These are phyloP conservation scores for Oehlia diaphana DNA, from an alignment of 192 early-diverging fungal species.

Conservation along the genomic window DNA sequence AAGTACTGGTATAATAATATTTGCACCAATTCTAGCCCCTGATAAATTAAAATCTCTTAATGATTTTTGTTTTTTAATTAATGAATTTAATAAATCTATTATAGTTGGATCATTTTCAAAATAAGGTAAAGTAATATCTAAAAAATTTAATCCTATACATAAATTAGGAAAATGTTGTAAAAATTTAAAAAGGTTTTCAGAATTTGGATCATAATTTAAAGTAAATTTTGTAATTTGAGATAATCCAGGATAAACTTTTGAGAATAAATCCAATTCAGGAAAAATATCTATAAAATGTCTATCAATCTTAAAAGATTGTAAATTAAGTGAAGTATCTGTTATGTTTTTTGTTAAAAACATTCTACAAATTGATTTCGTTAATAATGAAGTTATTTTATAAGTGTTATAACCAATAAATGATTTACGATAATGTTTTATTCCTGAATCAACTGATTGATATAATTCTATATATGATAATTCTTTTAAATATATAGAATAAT, in stretches of 20 bases:
- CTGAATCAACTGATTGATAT: neutral
- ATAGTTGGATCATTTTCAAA: neutral
- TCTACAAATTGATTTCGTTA: neutral
- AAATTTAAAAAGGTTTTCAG: neutral
- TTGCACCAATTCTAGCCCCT: neutral
- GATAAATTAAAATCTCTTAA: neutral
- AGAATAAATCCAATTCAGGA: neutral
- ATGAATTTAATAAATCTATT: neutral
- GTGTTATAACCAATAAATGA: neutral
- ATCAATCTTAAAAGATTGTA: neutral
- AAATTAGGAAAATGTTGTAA: neutral
- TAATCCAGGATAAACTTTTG: neutral
- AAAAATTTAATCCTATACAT: neutral
- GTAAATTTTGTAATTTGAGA: neutral
- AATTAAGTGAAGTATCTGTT: neutral
- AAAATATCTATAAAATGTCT: neutral
- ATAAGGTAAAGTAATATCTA: neutral
- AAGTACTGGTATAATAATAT: neutral
- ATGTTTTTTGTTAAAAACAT: neutral
- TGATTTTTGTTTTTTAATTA: neutral
- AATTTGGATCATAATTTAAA: neutral
- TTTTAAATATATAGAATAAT: slow-evolving; percentile 1
- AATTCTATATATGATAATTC: neutral
- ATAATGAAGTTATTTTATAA: neutral
- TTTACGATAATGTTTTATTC: neutral